Evolutionary conservation across 2,329 filamentous ascomycete genomes (phyloP), one percentile per base, ranked within the genome.

Genomic region (Colletotrichum magnum): DNA sequence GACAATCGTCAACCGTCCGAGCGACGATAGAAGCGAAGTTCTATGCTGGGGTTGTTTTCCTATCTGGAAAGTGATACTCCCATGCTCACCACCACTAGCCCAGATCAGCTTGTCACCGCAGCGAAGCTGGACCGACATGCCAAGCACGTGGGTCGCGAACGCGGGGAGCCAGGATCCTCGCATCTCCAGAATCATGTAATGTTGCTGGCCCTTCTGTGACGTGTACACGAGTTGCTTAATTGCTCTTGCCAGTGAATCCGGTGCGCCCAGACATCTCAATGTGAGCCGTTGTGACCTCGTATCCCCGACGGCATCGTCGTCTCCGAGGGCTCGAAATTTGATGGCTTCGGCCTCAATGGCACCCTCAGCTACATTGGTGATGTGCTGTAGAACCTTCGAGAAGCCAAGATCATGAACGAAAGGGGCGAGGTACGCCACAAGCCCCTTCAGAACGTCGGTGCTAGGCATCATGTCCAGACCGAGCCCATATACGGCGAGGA

Each of bases 331-430:
- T 58, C 15, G 9, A 1, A 24, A 10, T 2, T 57, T 0, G 2
- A 21, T 13, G 15, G 32, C 6, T 0, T 21, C 12, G 5, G 24
- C 12, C 10, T 18, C 47, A 7, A 56, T 48, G 5, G n/a, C 13
- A 4, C 51, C n/a, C 16, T 63, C 60, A 1, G 2, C 16, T 2
- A 51, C 5, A 3, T 45, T 15, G 0, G 45, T 53, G 4, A 65
- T 47, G 2, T 56, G 50, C 2, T 62, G 58, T 3, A 66, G 1
- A 5, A 62, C 57, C 6, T 66, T 61, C 1, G 18, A 16, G 2
- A 66, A 66, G 1, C 64, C 64, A 0, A 66, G 28, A 2, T 51
- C 43, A 1, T 62, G n/a, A 2, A 61, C 51, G 5, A 66, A 61
- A 0, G 64, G 57, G 0, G 12, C 15, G 2, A 61, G 4, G 1